Evolutionary conservation across 192 early-diverging fungal species (phyloP).

Genomic region (Coemansia sp.): DNA sequence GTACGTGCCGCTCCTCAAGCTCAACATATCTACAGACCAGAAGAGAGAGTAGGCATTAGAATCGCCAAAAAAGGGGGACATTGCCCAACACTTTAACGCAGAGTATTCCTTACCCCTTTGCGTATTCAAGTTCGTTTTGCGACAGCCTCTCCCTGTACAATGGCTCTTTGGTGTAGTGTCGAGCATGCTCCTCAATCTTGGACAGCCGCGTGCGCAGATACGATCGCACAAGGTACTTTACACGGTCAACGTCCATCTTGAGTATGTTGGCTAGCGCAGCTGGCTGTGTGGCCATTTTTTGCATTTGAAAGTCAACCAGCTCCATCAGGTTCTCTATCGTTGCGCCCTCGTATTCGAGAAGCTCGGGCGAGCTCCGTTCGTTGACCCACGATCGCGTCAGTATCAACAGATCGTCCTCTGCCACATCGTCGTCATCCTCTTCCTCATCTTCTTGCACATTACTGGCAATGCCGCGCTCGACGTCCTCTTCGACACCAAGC

Average conservation of each 20-base stretch:
- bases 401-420: conserved; percentile 30
- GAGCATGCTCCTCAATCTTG: conserved; percentile 35
- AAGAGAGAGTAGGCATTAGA: background rate
- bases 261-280: conserved; percentile 31
- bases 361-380: conserved; percentile 35
- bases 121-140: conserved; percentile 47
- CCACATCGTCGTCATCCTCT: conserved; percentile 10
- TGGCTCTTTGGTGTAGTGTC: conserved; percentile 18
- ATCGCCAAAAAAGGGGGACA: too few species aligned
- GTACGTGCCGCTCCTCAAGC: conserved; percentile 28
- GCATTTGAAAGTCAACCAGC: conserved; percentile 37
- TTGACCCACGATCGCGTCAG: conserved; percentile 37
- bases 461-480: background rate
- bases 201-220: conserved; percentile 39
- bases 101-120: conserved; percentile 18
- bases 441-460: conserved; percentile 1
- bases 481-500: background rate
- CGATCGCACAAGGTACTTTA: conserved; percentile 46
- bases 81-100: too few species aligned
- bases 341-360: conserved; percentile 39
- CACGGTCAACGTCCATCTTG: conserved; percentile 41
- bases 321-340: conserved; percentile 51
- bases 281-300: conserved; percentile 20
- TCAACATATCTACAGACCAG: conserved; percentile 23
- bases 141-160: conserved; percentile 31